Base-by-base conservation (phyloP, 2,329 filamentous ascomycete species). In the Pseudogymnoascus verrucosus region DNA sequence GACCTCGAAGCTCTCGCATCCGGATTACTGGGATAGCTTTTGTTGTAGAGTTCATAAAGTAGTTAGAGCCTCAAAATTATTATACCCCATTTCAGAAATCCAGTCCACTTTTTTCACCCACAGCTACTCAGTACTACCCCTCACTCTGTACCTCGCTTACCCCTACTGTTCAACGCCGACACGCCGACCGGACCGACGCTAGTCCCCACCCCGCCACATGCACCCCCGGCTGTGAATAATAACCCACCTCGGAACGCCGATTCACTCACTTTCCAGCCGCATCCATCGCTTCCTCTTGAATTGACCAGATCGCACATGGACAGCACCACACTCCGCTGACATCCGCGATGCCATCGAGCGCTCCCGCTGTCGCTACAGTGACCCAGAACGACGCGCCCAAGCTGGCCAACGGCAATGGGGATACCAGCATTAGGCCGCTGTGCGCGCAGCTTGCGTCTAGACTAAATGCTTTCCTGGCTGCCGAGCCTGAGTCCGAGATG, bases 1-100 rank as follows among this genome's bases (percentile, higher is more conserved):
- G 89, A 93, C 75, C 80, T 92, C 69, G 90, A 93, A 77, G 85
- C 87, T 42, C 76, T 93, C 76, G 91, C 91, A 63, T 84, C 88
- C 51, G 89, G 88, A 3, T 76, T 95, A 74, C 75, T 96, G 73
- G 83, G 84, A 40, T 73, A 44, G 54, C n/a, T 11, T 47, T 61
- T 57, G 28, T 57, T 57, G 16, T 57, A 57, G 10, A 57, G 28
- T 57, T 57, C 36, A 57, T 57, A 57, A 57, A 57, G 51, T 57
- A 57, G 28, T 21, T 57, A 57, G 51, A 57, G 28, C 51, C 51
- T 36, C 51, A 57, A 57, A 57, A 36, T 57, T 57, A 57, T 36
- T 57, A 57, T 57, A 57, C 51, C 51, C 51, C 51, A 34, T 57
- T 57, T 36, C 51, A 57, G 10, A 31, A 57, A 57, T 11, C 47